Percentiles rank a stretch among this genome's conserved stretches.
phyloP scores from a whole-genome alignment of 2,329 filamentous ascomycete species.

The Thelonectria olida region DNA sequence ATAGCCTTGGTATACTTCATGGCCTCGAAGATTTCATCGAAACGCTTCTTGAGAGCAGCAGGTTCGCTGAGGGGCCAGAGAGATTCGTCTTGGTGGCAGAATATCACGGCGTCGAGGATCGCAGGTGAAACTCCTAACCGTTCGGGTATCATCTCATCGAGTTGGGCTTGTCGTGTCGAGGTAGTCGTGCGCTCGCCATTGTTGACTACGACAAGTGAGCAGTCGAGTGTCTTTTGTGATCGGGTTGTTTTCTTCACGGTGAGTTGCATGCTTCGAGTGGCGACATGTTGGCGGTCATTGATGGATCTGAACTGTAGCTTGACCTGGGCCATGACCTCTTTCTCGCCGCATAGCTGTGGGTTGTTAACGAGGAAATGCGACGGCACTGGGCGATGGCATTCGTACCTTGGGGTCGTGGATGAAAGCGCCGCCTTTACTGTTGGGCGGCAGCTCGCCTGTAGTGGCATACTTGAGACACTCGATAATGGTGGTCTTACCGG shows the following conservation, averaged over 20 bases:
- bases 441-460: conserved; percentile 91
- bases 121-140: conserved; percentile 90
- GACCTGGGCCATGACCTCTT: conserved; percentile 89
- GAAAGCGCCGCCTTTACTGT: conserved; percentile 90
- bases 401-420: conserved; percentile 92
- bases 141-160: conserved; percentile 85
- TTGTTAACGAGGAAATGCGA: conserved; percentile 9
- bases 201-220: conserved; percentile 77
- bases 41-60: conserved; percentile 85
- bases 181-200: conserved; percentile 82
- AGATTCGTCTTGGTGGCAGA: conserved; percentile 98
- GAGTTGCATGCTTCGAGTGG: conserved; percentile 84
- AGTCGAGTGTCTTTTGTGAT: conserved; percentile 85
- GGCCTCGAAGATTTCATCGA: conserved; percentile 98
- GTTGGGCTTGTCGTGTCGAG: conserved; percentile 81
- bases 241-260: conserved; percentile 83
- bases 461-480: conserved; percentile 98
- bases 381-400: neutral
- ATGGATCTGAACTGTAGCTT: conserved; percentile 87
- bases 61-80: conserved; percentile 96
- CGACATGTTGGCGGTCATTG: conserved; percentile 81
- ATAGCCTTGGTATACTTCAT: conserved; percentile 97
- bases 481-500: conserved; percentile 98
- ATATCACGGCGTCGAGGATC: conserved; percentile 93
- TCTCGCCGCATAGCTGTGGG: conserved; percentile 77